Base-by-base conservation (phyloP, 1,284 basidiomycete species). In the Tylopilus orsonianus region DNA sequence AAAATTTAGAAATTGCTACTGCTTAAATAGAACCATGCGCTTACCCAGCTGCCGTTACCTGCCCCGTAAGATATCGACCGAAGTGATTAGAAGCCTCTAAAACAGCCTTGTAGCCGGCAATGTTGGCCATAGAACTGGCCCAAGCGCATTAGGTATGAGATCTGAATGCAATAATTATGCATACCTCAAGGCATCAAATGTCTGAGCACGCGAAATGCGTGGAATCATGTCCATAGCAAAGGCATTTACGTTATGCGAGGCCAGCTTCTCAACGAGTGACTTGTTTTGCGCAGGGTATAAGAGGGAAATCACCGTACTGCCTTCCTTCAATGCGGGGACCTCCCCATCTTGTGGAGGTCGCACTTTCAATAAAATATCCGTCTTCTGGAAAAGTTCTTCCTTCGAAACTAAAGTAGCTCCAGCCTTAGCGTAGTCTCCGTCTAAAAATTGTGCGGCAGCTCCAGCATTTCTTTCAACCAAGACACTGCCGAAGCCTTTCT, bases 181-280 rank as follows among this genome's bases (percentile, higher is more conserved):
- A 59, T 18, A 86, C 87, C 87, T 90, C 55, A 93, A 69, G 33
- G 86, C 90, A 67, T 93, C 90, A 57, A 90, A 92, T 20, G 87
- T 85, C 65, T 93, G 90, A 33, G 90, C 90, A 46, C 90, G 80
- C 48, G 88, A 91, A 57, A 93, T 91, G 51, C 90, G 81, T 56
- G 90, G 90, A 70, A 93, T 89, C 79, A 87, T 83, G 65, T 93
- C 90, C 90, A 93, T 93, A 3, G 76, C 81, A 48, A 66, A 87
- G 23, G 79, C 80, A 49, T 83, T 89, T 36, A 84, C 74, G 50
- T 79, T 80, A 47, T 79, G 77, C 20, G 75, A 68, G 10, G 83
- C 79, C 56, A 92, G 70, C 44, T 75, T 74, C 55, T 90, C 81
- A 32, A 91, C 81, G 42, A 87, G 74, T 24, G 74, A 68, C 64